Conservation (phyloP, 257 asterid species). For the Ligustrum vulgare region DNA sequence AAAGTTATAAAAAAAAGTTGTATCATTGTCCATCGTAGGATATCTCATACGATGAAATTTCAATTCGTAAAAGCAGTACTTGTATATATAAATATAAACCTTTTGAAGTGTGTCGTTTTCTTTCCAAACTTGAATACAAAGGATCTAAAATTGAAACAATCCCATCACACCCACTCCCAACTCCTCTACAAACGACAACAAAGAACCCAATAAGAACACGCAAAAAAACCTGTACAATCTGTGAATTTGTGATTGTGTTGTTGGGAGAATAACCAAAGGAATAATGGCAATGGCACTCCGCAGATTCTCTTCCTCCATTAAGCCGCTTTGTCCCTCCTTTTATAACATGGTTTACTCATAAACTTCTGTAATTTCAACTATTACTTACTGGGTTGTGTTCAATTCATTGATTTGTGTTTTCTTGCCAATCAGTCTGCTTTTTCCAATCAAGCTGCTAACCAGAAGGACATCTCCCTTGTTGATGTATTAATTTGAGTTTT, state of each 20-base stretch:
- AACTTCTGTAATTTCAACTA: not conserved
- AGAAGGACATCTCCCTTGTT: constrained; percentile 53
- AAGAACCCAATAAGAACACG: not conserved
- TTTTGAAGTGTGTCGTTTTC: not conserved
- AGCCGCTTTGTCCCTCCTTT: constrained; percentile 40
- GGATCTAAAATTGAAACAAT: not conserved
- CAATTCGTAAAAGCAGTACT: too few species aligned
- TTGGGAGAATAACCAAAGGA: not conserved
- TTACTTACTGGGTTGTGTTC: not conserved
- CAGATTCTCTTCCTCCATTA: constrained; percentile 43
- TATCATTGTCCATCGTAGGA: too few species aligned
- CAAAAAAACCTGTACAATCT: not conserved
- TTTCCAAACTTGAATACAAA: not conserved
- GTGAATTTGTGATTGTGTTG: not conserved
- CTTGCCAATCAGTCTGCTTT: constrained; percentile 51
- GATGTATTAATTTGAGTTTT: constrained; percentile 37
- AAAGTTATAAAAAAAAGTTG: too few species aligned
- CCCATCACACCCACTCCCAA: not conserved
- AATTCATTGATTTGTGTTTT: constrained; percentile 14
- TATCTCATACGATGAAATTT: too few species aligned
- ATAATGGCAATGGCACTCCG: constrained; percentile 80
- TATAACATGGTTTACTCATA: constrained; percentile 43
- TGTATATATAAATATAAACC: too few species aligned
- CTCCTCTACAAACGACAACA: not conserved
- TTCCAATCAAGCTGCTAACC: constrained; percentile 53